Conservation (phyloP, 2,329 filamentous ascomycete genomes). For the Amesomyces nigricolor region DNA sequence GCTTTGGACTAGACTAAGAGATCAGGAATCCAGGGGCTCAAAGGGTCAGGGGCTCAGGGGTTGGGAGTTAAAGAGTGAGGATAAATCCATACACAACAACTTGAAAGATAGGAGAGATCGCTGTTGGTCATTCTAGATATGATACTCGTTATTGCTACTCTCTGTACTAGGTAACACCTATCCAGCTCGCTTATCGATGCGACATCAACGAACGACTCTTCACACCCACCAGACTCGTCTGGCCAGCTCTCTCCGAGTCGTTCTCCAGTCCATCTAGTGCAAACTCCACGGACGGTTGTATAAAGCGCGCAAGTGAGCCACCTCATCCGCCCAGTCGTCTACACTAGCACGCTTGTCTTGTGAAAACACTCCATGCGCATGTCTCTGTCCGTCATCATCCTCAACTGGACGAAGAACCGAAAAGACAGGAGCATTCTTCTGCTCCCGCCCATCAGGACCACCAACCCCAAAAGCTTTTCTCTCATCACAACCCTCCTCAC, state of each 20-base stretch:
- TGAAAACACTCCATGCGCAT: background rate
- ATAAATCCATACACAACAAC: too few relatives aligned
- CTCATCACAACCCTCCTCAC: background rate
- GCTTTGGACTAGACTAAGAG: too few relatives aligned
- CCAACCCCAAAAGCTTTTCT: background rate
- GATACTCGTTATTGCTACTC: constrained; percentile 15
- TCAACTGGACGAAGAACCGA: too few relatives aligned
- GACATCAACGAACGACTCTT: background rate
- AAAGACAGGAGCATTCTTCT: background rate
- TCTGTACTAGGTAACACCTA: background rate
- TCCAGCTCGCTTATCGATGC: constrained; percentile 12
- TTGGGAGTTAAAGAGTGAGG: too few relatives aligned
- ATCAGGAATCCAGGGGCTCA: too few relatives aligned
- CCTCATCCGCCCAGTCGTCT: constrained; percentile 16
- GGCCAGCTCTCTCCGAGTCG: background rate
- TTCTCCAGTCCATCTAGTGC: constrained; percentile 5
- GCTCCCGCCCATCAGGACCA: background rate
- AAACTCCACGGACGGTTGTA: constrained; percentile 23
- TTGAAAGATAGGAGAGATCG: background rate
- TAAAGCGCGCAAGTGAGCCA: constrained; percentile 19
- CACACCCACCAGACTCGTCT: background rate
- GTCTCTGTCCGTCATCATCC: background rate
- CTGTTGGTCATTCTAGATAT: background rate
- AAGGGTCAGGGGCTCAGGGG: too few relatives aligned
- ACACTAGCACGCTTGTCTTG: constrained; percentile 1